A percentile compares a stretch with the other conserved stretches of the same genome.
Conservation (phyloP, 495 filamentous ascomycete species). For the Xylaria curta region DNA sequence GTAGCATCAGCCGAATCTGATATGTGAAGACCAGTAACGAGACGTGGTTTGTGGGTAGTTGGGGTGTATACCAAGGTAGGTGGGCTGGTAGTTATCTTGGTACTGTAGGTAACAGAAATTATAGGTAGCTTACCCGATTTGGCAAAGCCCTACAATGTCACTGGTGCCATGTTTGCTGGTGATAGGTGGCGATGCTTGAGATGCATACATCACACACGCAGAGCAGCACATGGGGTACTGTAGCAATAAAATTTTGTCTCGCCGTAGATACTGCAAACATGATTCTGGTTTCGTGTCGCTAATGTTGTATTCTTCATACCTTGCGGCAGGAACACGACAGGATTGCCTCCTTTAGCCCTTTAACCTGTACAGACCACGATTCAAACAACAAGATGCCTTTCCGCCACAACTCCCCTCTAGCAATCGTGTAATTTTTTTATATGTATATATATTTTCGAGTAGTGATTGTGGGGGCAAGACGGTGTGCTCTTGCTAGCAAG, state of each 20-base stretch:
- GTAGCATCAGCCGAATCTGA: neutral
- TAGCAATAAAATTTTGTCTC: neutral
- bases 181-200: neutral
- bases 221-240: neutral
- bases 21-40: neutral
- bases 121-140: constrained; percentile 10
- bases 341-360: no score
- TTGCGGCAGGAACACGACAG: neutral
- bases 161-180: neutral
- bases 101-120: neutral
- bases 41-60: neutral
- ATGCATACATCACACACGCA: neutral
- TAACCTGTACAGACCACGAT: neutral
- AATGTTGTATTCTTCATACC: neutral
- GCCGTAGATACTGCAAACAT: neutral
- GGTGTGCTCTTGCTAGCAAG: neutral
- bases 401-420: neutral
- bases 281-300: neutral
- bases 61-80: neutral
- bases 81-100: no score
- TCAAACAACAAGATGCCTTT: neutral
- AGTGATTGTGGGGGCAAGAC: neutral
- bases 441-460: neutral
- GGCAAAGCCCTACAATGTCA: constrained; percentile 4
- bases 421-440: neutral